A percentile compares a stretch with the other conserved stretches of the same genome.
phyloP scores from a whole-genome alignment of 148 eudicot species.

The Chenopodium quinoa region DNA sequence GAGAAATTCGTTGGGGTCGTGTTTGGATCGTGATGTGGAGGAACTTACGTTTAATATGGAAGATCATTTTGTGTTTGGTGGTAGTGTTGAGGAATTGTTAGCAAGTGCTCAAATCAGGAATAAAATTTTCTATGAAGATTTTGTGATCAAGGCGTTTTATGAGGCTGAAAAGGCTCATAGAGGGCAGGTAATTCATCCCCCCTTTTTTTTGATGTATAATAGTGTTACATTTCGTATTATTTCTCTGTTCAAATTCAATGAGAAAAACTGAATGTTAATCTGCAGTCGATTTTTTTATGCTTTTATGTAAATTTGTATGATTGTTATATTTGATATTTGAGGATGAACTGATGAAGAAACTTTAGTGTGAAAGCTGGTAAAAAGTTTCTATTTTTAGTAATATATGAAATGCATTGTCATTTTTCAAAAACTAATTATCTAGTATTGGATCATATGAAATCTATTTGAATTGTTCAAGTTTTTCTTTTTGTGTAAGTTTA shows the following conservation, averaged over 20 bases:
- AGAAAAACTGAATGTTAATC: no score
- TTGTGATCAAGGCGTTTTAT: conserved; percentile 77
- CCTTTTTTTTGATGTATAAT: not conserved
- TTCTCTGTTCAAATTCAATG: no score
- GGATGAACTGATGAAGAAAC: not conserved
- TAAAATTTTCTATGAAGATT: conserved; percentile 57
- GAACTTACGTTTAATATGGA: conserved; percentile 81
- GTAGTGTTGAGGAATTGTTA: conserved; percentile 55
- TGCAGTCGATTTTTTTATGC: not conserved
- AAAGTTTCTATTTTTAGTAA: no score
- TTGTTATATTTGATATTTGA: not conserved
- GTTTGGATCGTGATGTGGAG: conserved; percentile 59
- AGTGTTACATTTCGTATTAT: no score
- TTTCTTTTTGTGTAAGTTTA: not conserved
- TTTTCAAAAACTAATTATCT: no score
- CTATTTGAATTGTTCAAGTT: not conserved
- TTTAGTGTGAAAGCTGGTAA: no score
- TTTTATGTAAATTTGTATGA: no score
- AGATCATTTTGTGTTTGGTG: conserved; percentile 39
- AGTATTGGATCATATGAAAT: not conserved
- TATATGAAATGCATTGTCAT: no score
- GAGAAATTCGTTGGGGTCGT: conserved; percentile 51
- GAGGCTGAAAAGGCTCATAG: conserved; percentile 96
- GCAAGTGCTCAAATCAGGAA: conserved; percentile 64
- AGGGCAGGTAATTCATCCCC: conserved; percentile 63